These are phyloP conservation scores for Limnanthes douglasii DNA, from an alignment of 345 rosid genomes.

Conservation along the genomic window DNA sequence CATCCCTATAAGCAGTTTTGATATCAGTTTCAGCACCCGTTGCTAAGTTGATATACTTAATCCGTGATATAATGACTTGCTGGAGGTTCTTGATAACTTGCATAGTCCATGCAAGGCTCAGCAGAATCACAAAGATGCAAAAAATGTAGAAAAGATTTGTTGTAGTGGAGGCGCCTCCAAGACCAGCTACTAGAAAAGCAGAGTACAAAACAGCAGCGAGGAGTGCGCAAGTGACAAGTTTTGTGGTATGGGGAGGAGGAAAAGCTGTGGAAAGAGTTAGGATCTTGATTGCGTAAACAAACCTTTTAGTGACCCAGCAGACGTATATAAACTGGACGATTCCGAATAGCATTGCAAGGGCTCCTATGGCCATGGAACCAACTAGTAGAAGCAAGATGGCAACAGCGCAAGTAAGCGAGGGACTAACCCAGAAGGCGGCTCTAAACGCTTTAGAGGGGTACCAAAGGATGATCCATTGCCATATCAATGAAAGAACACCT, in stretches of 20 bases:
- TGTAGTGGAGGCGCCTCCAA: slow-evolving; percentile 63
- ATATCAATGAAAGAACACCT: slow-evolving; percentile 31
- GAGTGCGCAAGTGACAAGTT: slow-evolving; percentile 18
- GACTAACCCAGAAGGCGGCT: slow-evolving; percentile 56
- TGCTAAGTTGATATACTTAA: slow-evolving; percentile 36
- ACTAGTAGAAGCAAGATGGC: slow-evolving; percentile 40
- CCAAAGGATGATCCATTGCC: slow-evolving; percentile 32
- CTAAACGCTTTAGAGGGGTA: slow-evolving; percentile 37
- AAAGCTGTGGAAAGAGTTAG: slow-evolving; percentile 30
- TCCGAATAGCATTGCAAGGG: slow-evolving; percentile 23
- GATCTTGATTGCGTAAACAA: slow-evolving; percentile 38
- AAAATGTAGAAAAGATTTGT: slow-evolving; percentile 28
- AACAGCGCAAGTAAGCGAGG: slow-evolving; percentile 37
- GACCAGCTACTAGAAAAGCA: slow-evolving; percentile 48
- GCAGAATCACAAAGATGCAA: slow-evolving; percentile 36
- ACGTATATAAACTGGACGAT: slow-evolving; percentile 40
- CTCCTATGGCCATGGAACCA: slow-evolving; percentile 33
- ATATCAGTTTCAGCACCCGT: slow-evolving; percentile 36
- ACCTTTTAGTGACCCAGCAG: slow-evolving; percentile 59
- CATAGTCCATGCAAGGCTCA: slow-evolving; percentile 67
- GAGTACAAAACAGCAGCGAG: slow-evolving; percentile 22
- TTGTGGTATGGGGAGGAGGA: slow-evolving; percentile 27
- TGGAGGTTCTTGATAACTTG: slow-evolving; percentile 53
- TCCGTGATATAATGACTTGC: slow-evolving; percentile 42
- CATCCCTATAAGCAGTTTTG: slow-evolving; percentile 20